Percentiles rank a stretch among this genome's conserved stretches.
These are phyloP conservation scores for Ophiostoma ips DNA, from an alignment of 2,329 filamentous ascomycete species.

Conservation along the genomic window DNA sequence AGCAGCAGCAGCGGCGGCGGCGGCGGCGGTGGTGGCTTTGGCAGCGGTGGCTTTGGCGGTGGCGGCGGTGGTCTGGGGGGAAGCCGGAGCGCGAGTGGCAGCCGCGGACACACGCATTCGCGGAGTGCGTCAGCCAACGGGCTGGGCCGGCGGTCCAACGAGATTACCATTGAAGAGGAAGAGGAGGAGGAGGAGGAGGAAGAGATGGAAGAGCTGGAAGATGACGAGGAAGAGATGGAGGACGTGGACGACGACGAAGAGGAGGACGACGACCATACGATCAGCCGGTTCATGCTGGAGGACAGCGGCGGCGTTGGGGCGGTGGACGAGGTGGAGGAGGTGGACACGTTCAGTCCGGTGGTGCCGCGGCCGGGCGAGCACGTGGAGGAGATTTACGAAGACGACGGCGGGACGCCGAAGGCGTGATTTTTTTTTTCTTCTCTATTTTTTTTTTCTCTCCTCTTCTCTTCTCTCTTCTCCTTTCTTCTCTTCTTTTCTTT, in stretches of 20 bases:
- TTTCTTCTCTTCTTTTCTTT: background rate
- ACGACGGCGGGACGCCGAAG: conserved; percentile 12
- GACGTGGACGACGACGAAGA: conserved; percentile 44
- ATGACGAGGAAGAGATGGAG: conserved; percentile 22
- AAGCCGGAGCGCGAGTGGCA: conserved; percentile 13
- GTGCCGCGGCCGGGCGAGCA: conserved; percentile 29
- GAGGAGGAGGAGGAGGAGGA: conserved; percentile 40
- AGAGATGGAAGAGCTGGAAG: conserved; percentile 19
- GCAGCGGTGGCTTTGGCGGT: background rate
- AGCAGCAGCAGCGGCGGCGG: background rate
- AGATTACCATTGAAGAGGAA: conserved; percentile 59
- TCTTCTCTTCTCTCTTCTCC: background rate
- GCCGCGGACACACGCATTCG: conserved; percentile 28
- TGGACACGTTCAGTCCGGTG: conserved; percentile 44
- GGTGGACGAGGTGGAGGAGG: conserved; percentile 35
- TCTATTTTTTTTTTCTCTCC: background rate
- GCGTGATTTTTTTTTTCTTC: background rate
- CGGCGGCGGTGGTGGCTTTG: too few species aligned
- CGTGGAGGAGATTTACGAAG: conserved; percentile 34
- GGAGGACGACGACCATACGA: conserved; percentile 8
- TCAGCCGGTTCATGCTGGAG: conserved; percentile 7
- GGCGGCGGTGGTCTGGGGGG: too few species aligned
- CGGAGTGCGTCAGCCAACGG: conserved; percentile 46
- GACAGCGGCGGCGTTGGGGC: conserved; percentile 18
- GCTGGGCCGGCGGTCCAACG: conserved; percentile 53